A percentile compares a stretch with the other conserved stretches of the same genome.
Conservation (phyloP, 805 yeast species). For the Kluyveromyces wickerhamii region DNA sequence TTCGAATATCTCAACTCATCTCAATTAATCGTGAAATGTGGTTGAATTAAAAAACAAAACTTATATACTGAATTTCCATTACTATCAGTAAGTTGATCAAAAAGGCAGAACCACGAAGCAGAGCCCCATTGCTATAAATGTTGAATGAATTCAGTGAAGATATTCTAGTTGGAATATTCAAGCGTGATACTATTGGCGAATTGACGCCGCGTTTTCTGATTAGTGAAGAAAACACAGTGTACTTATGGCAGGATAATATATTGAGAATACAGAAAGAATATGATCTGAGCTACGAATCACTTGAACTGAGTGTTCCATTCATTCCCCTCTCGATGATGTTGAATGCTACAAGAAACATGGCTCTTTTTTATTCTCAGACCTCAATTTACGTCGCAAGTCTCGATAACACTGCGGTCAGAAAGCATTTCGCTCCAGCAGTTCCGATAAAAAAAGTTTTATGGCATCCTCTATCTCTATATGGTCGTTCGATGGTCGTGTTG, state of each 20-base stretch:
- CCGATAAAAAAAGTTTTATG: constrained; percentile 36
- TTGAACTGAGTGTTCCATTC: background rate
- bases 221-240: background rate
- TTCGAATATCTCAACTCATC: too few relatives aligned
- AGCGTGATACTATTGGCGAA: too few relatives aligned
- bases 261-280: background rate
- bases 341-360: background rate
- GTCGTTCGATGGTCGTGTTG: constrained; percentile 19
- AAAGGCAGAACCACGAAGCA: too few relatives aligned
- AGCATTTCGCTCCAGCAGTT: constrained; percentile 1
- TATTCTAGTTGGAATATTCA: too few relatives aligned
- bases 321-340: background rate
- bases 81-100: too few relatives aligned
- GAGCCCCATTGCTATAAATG: too few relatives aligned
- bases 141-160: too few relatives aligned
- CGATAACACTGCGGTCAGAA: background rate
- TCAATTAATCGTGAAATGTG: too few relatives aligned
- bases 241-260: constrained; percentile 2
- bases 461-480: constrained; percentile 32
- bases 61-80: too few relatives aligned
- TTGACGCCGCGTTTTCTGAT: too few relatives aligned
- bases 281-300: background rate
- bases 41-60: too few relatives aligned
- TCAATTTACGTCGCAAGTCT: background rate
- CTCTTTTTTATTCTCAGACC: background rate